A percentile compares a stretch with the other conserved stretches of the same genome.
These are phyloP conservation scores for Stemphylium beticola DNA, from an alignment of 2,329 filamentous ascomycete genomes.

Conservation along the genomic window DNA sequence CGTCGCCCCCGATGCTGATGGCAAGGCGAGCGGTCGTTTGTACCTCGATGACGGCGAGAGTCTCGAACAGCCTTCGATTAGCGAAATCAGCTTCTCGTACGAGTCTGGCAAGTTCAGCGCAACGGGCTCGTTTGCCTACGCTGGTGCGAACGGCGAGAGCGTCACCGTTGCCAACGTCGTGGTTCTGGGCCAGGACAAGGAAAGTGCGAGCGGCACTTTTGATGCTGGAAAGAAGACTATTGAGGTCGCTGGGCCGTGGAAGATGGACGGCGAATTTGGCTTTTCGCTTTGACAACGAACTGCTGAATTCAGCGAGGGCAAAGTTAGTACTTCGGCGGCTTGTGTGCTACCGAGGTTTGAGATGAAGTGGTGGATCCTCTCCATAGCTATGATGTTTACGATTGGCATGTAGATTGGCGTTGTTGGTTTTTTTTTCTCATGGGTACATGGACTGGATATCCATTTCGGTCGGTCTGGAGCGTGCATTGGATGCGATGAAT, in stretches of 20 bases:
- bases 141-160: constrained; percentile 27
- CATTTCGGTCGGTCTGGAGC: background rate
- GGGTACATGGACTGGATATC: background rate
- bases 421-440: background rate
- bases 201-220: constrained; percentile 21
- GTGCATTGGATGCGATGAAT: background rate
- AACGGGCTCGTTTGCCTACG: constrained; percentile 62
- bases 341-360: background rate
- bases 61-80: constrained; percentile 64
- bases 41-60: constrained; percentile 81
- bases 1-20: constrained; percentile 68
- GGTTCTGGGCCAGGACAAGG: constrained; percentile 35
- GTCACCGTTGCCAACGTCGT: constrained; percentile 34
- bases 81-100: constrained; percentile 67
- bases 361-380: background rate
- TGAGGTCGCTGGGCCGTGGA: constrained; percentile 39
- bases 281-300: constrained; percentile 22
- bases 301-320: too few species aligned
- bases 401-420: constrained; percentile 5
- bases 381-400: background rate
- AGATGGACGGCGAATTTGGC: constrained; percentile 28
- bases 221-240: constrained; percentile 20
- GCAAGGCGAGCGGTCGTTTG: constrained; percentile 69
- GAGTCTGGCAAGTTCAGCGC: constrained; percentile 58
- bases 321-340: background rate